A percentile compares a stretch with the other conserved stretches of the same genome.
phyloP scores from a whole-genome alignment of 2,329 filamentous ascomycete species.

The Aureobasidium melanogenum region DNA sequence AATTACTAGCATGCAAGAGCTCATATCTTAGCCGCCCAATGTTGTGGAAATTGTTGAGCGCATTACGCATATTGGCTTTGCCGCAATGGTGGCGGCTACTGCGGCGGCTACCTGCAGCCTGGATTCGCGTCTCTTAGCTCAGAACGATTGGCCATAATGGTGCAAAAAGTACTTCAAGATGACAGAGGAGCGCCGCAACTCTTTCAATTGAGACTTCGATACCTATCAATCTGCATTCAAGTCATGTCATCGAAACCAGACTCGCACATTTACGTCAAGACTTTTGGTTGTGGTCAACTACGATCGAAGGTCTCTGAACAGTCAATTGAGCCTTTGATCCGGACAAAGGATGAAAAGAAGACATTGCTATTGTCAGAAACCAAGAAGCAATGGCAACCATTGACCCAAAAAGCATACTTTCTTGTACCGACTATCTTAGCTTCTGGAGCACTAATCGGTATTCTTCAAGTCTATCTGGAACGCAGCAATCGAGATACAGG shows the following conservation, averaged over 20 bases:
- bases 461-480: constrained; percentile 38
- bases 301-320: neutral
- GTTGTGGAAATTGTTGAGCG: too few relatives aligned
- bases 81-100: neutral
- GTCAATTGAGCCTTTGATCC: neutral
- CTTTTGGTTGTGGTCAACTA: neutral
- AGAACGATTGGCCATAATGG: neutral
- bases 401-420: constrained; percentile 1
- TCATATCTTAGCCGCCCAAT: too few relatives aligned
- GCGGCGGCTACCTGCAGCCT: neutral
- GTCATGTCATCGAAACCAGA: neutral
- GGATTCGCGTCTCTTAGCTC: neutral
- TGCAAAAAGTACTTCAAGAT: neutral
- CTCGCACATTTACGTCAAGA: neutral
- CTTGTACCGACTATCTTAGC: neutral
- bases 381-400: neutral
- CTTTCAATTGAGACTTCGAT: neutral
- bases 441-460: constrained; percentile 30
- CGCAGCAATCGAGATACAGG: constrained; percentile 36
- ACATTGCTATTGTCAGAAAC: too few relatives aligned
- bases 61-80: too few relatives aligned
- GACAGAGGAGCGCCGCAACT: neutral
- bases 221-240: neutral
- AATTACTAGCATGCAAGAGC: too few relatives aligned
- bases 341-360: too few relatives aligned